These are phyloP conservation scores for Musa beccarii DNA, from an alignment of 176 grass and related monocot species.

Conservation along the genomic window DNA sequence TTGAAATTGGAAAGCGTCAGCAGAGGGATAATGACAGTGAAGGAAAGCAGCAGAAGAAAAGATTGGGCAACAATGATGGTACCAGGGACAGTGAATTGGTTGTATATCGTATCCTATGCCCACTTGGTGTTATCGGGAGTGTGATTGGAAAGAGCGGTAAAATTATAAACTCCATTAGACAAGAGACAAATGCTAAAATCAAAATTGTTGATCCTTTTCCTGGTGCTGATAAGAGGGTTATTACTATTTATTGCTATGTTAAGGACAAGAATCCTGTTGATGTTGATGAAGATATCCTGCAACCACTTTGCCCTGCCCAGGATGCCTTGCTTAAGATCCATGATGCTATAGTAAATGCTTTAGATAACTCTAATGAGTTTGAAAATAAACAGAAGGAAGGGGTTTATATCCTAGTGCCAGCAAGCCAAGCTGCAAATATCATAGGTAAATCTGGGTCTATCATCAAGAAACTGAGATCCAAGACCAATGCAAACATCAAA, in stretches of 20 bases:
- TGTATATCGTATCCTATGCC: conserved; percentile 85
- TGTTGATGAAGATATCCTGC: conserved; percentile 39
- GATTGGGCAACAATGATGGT: conserved; percentile 43
- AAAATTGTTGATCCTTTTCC: conserved; percentile 87
- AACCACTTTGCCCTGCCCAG: conserved; percentile 70
- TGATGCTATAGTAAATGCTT: conserved; percentile 67
- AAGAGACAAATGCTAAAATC: conserved; percentile 62
- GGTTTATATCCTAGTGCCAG: conserved; percentile 67
- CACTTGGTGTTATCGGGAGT: conserved; percentile 63
- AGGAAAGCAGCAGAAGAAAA: conserved; percentile 41
- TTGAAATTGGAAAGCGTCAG: conserved; percentile 60
- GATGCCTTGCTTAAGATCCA: conserved; percentile 79
- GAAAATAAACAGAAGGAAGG: conserved; percentile 37
- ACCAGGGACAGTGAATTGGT: conserved; percentile 39
- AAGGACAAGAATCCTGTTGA: conserved; percentile 41
- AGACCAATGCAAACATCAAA: conserved; percentile 60
- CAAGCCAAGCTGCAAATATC: conserved; percentile 80
- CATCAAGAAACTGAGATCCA: conserved; percentile 65
- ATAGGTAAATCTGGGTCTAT: conserved; percentile 80
- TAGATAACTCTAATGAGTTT: conserved; percentile 36
- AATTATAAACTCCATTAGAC: conserved; percentile 86
- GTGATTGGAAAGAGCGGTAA: conserved; percentile 91
- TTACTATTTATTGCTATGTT: conserved; percentile 66
- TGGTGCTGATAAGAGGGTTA: conserved; percentile 77
- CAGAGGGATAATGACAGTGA: conserved; percentile 50